Percentiles rank a stretch among this genome's conserved stretches.
These are phyloP conservation scores for Friedmanniomyces simplex DNA, from an alignment of 495 filamentous ascomycete species.

Conservation along the genomic window DNA sequence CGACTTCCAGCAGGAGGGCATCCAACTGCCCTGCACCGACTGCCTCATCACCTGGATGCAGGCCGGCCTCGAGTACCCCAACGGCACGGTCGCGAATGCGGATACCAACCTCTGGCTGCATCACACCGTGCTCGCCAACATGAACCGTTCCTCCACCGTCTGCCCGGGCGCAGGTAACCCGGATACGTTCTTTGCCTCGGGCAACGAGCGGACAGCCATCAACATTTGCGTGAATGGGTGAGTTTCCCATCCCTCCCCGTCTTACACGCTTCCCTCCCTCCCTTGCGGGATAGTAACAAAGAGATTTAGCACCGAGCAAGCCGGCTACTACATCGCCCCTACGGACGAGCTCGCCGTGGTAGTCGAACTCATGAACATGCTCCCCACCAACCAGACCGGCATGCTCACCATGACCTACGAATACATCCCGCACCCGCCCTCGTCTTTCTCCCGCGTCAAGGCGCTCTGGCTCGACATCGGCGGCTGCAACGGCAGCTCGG, in stretches of 20 bases:
- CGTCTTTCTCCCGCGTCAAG: neutral
- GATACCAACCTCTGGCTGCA: slow-evolving; percentile 10
- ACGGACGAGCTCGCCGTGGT: no score
- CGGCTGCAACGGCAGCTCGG: neutral
- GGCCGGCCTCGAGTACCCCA: slow-evolving; percentile 10
- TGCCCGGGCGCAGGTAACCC: neutral
- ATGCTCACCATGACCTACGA: slow-evolving; percentile 9
- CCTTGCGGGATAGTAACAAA: no score
- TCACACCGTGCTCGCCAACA: neutral
- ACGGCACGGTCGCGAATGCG: slow-evolving; percentile 8
- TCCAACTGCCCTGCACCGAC: neutral
- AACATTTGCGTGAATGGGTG: neutral
- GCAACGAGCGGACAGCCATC: slow-evolving; percentile 10
- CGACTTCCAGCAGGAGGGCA: neutral
- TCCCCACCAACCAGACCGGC: neutral
- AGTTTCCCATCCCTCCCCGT: no score
- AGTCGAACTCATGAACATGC: neutral
- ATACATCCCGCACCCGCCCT: neutral
- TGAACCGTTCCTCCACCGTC: neutral
- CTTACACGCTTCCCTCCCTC: no score
- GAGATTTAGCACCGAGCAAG: neutral
- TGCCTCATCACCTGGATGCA: slow-evolving; percentile 1
- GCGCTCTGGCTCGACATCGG: slow-evolving; percentile 12
- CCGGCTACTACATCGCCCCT: neutral
- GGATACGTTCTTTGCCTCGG: neutral